Percentiles rank a stretch among this genome's conserved stretches.
These are phyloP conservation scores for Chlamydomonas asymmetrica DNA, from an alignment of 139 green algal species.

Conservation along the genomic window DNA sequence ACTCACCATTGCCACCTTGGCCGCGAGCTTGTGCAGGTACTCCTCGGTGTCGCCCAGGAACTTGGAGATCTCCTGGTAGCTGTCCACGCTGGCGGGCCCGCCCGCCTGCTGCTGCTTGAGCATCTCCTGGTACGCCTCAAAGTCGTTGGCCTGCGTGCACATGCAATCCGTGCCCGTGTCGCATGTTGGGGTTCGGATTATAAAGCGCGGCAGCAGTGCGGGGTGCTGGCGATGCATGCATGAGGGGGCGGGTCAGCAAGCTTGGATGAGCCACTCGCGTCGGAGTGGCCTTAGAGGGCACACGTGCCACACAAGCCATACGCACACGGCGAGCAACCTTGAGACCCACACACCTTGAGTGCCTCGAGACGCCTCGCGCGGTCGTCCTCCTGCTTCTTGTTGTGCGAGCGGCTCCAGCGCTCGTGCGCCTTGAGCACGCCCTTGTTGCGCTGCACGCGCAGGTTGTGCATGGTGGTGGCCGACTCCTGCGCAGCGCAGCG, in stretches of 20 bases:
- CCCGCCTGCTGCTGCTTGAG: conserved; percentile 57
- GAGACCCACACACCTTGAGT: too few species aligned
- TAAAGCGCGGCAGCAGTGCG: too few species aligned
- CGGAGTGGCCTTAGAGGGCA: too few species aligned
- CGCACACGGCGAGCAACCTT: too few species aligned
- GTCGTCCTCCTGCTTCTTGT: conserved; percentile 48
- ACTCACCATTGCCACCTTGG: conserved; percentile 76
- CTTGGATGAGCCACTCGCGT: too few species aligned
- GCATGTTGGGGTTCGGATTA: too few species aligned
- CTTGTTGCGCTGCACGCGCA: conserved; percentile 55
- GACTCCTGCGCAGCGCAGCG: conserved; percentile 34
- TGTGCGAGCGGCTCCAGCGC: conserved; percentile 48
- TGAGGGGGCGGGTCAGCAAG: too few species aligned
- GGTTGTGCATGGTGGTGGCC: conserved; percentile 21
- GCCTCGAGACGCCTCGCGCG: conserved; percentile 59
- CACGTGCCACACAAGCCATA: too few species aligned
- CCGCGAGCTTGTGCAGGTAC: conserved; percentile 90
- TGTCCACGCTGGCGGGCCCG: conserved; percentile 16
- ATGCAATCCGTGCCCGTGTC: too few species aligned
- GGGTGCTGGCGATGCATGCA: too few species aligned
- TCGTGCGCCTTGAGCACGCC: conserved; percentile 67
- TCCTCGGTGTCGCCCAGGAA: conserved; percentile 91
- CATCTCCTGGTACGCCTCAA: conserved; percentile 94
- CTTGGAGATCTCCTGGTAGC: conserved; percentile 66
- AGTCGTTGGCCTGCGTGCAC: conserved; percentile 95